Base-by-base conservation (phyloP, 176 grass and related monocot species). In the Avena eriantha region DNA sequence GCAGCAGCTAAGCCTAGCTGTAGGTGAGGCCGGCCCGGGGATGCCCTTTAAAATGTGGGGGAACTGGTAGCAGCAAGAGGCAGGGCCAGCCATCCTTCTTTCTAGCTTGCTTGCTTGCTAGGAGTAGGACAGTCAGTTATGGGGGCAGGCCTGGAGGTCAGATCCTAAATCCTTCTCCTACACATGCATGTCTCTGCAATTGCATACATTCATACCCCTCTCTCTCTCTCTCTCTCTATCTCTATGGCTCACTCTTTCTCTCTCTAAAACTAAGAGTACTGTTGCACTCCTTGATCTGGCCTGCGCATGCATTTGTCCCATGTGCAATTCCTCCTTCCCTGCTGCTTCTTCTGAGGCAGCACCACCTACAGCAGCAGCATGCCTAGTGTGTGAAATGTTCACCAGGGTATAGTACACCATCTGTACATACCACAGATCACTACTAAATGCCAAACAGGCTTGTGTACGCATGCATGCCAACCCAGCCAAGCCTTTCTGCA, bases 141-240 rank as follows among this genome's bases (percentile, higher is more conserved):
- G 60, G 69, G 77, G 88, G 88, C 43, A 91, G 69, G 45, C 76
- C 31, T 77, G 77, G 22, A 91, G 82, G 86, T 88, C 86, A 91
- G 86, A 88, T 81, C 82, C 90, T 88, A 91, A 84, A 88, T 91
- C 86, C 78, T 88, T 91, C 90, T 85, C 57, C 80, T 88, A 80
- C 83, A 48, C 49, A 83, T 55, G 48, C 80, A 49, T 72, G 77
- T 46, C 72, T 48, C 70, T 35, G 39, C 63, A 64, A 45, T 75
- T 66, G 14, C 73, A 85, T 78, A 60, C 43, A 71, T 82, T 76
- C 78, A 85, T 89, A 83, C 55, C 60, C 29, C 29, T 53, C 33
- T 46, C 72, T 21, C 41, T 60, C 76, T 69, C 24, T 15, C n/a
- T 43, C 54, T 70, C 39, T 49, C 39, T 12, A 41, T 70, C 49